Evolutionary conservation across 345 rosid genomes (phyloP).

Genomic region (Firmiana major): DNA sequence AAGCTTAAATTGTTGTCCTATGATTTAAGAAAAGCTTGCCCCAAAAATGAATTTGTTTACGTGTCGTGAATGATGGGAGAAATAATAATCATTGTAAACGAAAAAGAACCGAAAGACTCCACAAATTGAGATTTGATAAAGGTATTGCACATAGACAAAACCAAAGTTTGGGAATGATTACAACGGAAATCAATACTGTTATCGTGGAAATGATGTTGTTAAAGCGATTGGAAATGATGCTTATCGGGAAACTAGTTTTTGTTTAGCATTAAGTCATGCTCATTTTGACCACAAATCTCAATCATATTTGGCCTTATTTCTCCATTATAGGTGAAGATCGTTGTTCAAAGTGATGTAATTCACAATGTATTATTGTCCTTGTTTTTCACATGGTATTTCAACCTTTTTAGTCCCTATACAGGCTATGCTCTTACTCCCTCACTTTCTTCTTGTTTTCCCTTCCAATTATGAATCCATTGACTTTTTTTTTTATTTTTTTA

Average conservation of each 20-base stretch:
- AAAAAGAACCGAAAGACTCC: conserved; percentile 49
- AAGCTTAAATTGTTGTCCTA: neutral
- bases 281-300: neutral
- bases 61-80: conserved; percentile 5
- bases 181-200: neutral
- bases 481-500: too few species aligned
- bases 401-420: neutral
- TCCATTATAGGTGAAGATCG: neutral
- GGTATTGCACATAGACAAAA: neutral
- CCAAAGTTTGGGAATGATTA: neutral
- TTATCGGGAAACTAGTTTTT: neutral
- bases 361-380: neutral
- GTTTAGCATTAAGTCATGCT: neutral
- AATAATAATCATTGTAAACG: neutral
- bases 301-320: neutral
- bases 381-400: neutral
- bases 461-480: neutral
- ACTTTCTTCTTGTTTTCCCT: neutral
- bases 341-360: neutral
- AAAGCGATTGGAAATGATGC: neutral
- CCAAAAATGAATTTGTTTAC: neutral
- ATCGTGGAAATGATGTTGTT: neutral
- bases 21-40: neutral
- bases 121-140: conserved; percentile 6
- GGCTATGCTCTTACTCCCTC: too few species aligned